A percentile compares a stretch with the other conserved stretches of the same genome.
These are phyloP conservation scores for Sisymbrium irio DNA, from an alignment of 345 rosid genomes.

Conservation along the genomic window DNA sequence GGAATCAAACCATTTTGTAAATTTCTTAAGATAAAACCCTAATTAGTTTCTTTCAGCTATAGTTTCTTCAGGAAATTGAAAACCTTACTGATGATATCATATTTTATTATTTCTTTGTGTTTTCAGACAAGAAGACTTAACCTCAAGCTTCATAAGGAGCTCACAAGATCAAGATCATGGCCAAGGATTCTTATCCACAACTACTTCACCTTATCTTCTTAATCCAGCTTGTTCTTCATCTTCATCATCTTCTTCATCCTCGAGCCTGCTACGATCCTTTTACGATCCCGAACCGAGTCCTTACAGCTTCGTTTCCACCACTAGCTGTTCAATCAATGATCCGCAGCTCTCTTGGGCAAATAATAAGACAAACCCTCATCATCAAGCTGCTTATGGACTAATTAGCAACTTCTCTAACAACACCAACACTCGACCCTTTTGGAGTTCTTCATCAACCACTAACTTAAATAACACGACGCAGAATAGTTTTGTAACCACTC, in stretches of 20 bases:
- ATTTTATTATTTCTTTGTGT: constrained; percentile 11
- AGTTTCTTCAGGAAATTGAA: constrained; percentile 9
- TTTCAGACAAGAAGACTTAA: constrained; percentile 53
- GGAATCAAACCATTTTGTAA: constrained; percentile 36
- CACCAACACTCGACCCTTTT: constrained; percentile 34
- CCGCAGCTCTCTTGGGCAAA: constrained; percentile 45
- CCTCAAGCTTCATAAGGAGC: constrained; percentile 38
- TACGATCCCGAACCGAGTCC: constrained; percentile 39
- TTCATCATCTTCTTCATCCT: constrained; percentile 39
- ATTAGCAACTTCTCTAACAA: constrained; percentile 34
- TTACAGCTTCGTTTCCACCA: constrained; percentile 39
- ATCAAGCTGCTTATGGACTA: constrained; percentile 26
- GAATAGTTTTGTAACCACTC: constrained; percentile 31
- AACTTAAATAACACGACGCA: constrained; percentile 25
- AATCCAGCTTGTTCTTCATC: constrained; percentile 35
- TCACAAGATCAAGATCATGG: constrained; percentile 33
- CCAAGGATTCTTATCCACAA: constrained; percentile 32
- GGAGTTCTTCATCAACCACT: constrained; percentile 31
- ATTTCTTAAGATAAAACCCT: constrained; percentile 4
- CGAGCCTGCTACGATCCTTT: constrained; percentile 43
- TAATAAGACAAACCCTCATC: constrained; percentile 30
- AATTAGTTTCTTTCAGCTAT: neutral
- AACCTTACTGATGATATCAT: constrained; percentile 8
- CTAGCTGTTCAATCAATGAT: constrained; percentile 37
- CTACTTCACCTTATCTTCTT: constrained; percentile 25